These are phyloP conservation scores for Juncus effusus DNA, from an alignment of 176 grass and related monocot species.

Conservation along the genomic window DNA sequence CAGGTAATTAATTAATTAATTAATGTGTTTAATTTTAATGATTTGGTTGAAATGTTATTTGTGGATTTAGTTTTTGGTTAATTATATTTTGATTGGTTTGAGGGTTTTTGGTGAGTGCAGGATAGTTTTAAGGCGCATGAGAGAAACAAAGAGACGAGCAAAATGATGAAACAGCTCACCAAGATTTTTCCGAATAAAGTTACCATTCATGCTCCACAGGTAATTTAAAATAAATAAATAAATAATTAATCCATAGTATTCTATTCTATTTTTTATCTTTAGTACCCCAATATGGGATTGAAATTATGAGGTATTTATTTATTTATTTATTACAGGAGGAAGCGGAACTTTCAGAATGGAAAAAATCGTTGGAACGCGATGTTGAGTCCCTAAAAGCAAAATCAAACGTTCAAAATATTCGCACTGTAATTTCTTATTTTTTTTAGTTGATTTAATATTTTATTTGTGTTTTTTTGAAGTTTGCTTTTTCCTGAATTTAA, in stretches of 20 bases:
- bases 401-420: constrained; percentile 66
- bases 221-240: constrained; percentile 15
- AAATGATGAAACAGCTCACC: constrained; percentile 66
- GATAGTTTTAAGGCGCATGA: constrained; percentile 73
- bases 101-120: constrained; percentile 35
- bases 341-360: constrained; percentile 64
- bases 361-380: constrained; percentile 73
- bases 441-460: constrained; percentile 4
- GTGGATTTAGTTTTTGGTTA: constrained; percentile 14
- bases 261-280: constrained; percentile 1
- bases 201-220: constrained; percentile 78
- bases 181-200: constrained; percentile 94
- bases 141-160: constrained; percentile 80
- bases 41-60: neutral
- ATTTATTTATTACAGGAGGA: constrained; percentile 54
- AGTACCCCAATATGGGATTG: neutral
- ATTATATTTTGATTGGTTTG: constrained; percentile 10
- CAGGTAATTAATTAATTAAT: constrained; percentile 38
- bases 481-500: neutral
- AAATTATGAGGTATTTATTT: neutral
- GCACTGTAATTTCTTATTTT: constrained; percentile 55
- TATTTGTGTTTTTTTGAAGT: constrained; percentile 22
- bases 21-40: constrained; percentile 14
- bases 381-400: constrained; percentile 88
- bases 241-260: constrained; percentile 25